Conservation (phyloP, 177 flowering plant species). For the Vitis hybrid region DNA sequence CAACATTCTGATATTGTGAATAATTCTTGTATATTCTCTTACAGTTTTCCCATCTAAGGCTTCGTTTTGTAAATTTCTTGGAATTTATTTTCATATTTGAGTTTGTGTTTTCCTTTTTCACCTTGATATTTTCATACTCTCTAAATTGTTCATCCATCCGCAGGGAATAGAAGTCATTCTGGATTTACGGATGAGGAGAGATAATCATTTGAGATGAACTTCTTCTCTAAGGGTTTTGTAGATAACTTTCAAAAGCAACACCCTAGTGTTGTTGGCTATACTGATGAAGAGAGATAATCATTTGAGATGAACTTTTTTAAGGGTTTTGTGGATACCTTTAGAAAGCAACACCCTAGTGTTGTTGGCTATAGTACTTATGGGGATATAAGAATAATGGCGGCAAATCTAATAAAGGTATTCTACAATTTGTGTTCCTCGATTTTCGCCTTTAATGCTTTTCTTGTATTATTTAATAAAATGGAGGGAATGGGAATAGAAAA, state of each 20-base stretch:
- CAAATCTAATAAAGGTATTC: conserved; percentile 68
- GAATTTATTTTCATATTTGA: no score
- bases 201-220: conserved; percentile 71
- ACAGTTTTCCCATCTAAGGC: no score
- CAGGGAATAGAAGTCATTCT: conserved; percentile 90
- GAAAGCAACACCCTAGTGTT: conserved; percentile 81
- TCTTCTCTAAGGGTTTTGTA: conserved; percentile 69
- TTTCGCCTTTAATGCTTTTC: neutral
- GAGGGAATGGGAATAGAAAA: no score
- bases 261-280: conserved; percentile 87
- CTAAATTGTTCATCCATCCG: neutral
- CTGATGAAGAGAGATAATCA: conserved; percentile 85
- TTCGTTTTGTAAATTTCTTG: no score
- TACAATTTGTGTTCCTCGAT: neutral
- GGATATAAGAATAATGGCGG: conserved; percentile 86
- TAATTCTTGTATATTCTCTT: neutral
- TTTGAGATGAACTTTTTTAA: conserved; percentile 66
- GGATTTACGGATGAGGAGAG: conserved; percentile 96
- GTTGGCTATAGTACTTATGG: conserved; percentile 79
- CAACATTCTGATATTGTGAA: neutral
- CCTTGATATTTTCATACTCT: neutral
- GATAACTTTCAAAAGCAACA: conserved; percentile 32
- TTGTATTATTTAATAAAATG: neutral
- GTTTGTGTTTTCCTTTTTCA: neutral
- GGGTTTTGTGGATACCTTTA: conserved; percentile 90